phyloP scores from a whole-genome alignment of 441 rosid genomes.

The Corymbia calophylla region DNA sequence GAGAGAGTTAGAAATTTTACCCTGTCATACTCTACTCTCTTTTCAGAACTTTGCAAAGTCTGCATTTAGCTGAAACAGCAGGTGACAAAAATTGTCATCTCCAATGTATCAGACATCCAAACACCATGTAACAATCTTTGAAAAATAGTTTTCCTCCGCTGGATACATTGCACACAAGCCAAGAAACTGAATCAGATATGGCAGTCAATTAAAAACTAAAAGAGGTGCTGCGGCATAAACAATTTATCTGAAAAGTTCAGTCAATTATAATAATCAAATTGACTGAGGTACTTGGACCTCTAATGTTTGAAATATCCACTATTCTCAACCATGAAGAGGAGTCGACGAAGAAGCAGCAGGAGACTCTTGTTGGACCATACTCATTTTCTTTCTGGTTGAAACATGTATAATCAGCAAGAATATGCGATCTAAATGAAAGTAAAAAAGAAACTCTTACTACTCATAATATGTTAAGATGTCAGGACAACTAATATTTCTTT shows the following conservation, averaged over 20 bases:
- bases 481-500: not conserved
- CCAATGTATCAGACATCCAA: not conserved
- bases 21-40: slow-evolving; percentile 67
- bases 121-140: not conserved
- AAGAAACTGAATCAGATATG: not conserved
- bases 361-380: no score
- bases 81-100: not conserved
- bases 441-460: no score
- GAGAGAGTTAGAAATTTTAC: slow-evolving; percentile 18
- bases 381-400: not conserved
- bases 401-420: not conserved
- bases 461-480: not conserved
- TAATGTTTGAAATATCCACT: not conserved
- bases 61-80: slow-evolving; percentile 14
- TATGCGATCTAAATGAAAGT: not conserved
- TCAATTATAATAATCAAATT: not conserved
- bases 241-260: not conserved
- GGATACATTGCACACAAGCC: slow-evolving; percentile 33
- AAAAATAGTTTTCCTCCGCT: not conserved
- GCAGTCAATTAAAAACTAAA: not conserved
- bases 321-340: not conserved
- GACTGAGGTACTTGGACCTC: not conserved
- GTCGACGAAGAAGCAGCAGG: not conserved
- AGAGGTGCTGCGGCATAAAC: not conserved
- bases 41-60: slow-evolving; percentile 57